Percentiles rank a stretch among this genome's conserved stretches.
Evolutionary conservation across 2,329 filamentous ascomycete species (phyloP).

Genomic region (Colletotrichum noveboracense): DNA sequence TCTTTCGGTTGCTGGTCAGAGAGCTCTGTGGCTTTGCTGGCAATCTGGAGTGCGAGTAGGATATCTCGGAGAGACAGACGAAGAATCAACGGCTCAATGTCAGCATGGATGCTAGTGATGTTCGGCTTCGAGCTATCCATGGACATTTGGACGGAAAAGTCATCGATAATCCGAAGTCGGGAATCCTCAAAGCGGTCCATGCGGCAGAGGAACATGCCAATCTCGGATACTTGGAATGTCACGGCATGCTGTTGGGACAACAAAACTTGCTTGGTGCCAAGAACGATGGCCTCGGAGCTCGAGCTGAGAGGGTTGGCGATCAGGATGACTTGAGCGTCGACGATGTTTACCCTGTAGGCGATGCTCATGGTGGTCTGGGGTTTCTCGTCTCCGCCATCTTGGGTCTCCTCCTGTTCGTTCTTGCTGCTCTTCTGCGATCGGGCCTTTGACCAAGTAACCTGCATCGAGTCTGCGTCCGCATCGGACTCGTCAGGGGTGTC

Average conservation of each 20-base stretch:
- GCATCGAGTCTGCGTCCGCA: constrained; percentile 58
- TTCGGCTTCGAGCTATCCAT: constrained; percentile 73
- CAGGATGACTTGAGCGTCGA: constrained; percentile 94
- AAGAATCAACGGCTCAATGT: constrained; percentile 89
- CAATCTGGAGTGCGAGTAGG: constrained; percentile 88
- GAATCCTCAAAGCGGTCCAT: constrained; percentile 98
- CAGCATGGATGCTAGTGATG: constrained; percentile 80
- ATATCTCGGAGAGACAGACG: constrained; percentile 94
- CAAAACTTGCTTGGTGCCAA: constrained; percentile 91
- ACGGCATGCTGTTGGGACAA: constrained; percentile 93
- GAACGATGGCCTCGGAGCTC: constrained; percentile 93
- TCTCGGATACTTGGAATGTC: constrained; percentile 89
- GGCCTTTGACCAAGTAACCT: constrained; percentile 46
- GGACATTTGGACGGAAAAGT: constrained; percentile 90
- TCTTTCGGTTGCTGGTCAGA: constrained; percentile 67
- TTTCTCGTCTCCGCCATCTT: constrained; percentile 21
- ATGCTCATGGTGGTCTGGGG: constrained; percentile 65
- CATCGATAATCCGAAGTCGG: constrained; percentile 89
- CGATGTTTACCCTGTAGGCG: constrained; percentile 90
- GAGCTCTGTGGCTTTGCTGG: constrained; percentile 88
- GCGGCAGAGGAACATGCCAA: constrained; percentile 97
- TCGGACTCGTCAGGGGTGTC: constrained; percentile 64
- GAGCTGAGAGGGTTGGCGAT: constrained; percentile 92
- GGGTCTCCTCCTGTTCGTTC: constrained; percentile 4
- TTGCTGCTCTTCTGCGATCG: constrained; percentile 34